Base-by-base conservation (phyloP, 1,284 basidiomycete genomes). In the Ganoderma boninense region DNA sequence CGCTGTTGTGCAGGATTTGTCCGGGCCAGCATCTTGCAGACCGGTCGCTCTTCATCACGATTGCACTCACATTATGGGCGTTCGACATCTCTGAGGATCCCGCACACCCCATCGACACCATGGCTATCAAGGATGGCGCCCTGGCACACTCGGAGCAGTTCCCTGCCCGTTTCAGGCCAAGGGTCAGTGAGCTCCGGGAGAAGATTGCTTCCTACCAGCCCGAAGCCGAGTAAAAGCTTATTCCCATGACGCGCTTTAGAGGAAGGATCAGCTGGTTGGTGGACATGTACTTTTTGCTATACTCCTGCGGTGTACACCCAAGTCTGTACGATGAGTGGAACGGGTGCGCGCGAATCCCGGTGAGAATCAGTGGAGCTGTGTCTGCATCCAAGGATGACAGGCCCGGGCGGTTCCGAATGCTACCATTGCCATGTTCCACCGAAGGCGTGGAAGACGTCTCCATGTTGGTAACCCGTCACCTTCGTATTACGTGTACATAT, bases 21-120 rank as follows among this genome's bases (percentile, higher is more conserved):
- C 89, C 89, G 0, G 90, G 90, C 2, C 84, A 87, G 69, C 84
- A 89, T 76, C 85, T 91, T 29, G 90, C 90, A 2, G 82, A 82
- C 52, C 82, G 84, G 26, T 91, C 90, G 0, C 80, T 91, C 3
- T 89, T 87, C 72, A 81, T 92, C 62, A 90, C 89, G 71, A 84
- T 87, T 0, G 88, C 89, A 0, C 80, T 89, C 14, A 77, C 88
- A 1, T 82, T 89, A n/a, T 91, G 90, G 89, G 85, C 89, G 0
- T 91, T 91, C 80, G 81, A 75, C 0, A 81, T 92, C 23, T 76
- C 77, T 0, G 76, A 84, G 49, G 88, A 91, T 73, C 81, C 84
- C 0, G 74, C 78, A 13, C 78, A 81, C 2, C 88, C 88, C 0
- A 90, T 92, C 64, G 87, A 92, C 74, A 83, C 84, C 7, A 80